These are phyloP conservation scores for Thalassiosira hispida DNA, from an alignment of 352 stramenopile species.

Conservation along the genomic window DNA sequence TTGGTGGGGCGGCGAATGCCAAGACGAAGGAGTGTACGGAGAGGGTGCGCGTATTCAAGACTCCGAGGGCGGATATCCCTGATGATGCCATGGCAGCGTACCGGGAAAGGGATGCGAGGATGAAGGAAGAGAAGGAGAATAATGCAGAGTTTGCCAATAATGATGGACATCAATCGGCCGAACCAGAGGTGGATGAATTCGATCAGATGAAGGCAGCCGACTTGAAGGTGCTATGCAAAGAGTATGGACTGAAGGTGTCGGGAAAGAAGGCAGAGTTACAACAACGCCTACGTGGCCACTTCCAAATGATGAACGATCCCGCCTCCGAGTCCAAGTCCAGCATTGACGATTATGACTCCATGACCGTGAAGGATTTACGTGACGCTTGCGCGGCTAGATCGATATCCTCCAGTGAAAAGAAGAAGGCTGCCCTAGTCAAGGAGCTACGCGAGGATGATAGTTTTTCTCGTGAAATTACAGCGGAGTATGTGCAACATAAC, in stretches of 20 bases:
- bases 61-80: slow-evolving; percentile 81
- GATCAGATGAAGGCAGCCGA: slow-evolving; percentile 82
- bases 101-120: slow-evolving; percentile 81
- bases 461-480: slow-evolving; percentile 41
- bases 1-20: slow-evolving; percentile 86
- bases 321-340: neutral
- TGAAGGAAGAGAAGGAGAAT: slow-evolving; percentile 65
- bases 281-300: slow-evolving; percentile 79
- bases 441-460: slow-evolving; percentile 69
- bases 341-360: slow-evolving; percentile 77
- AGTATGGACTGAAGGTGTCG: slow-evolving; percentile 80
- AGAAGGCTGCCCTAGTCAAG: slow-evolving; percentile 70
- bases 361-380: slow-evolving; percentile 78
- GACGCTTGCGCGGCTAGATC: slow-evolving; percentile 59
- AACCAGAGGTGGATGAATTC: slow-evolving; percentile 69
- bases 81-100: slow-evolving; percentile 81
- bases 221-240: slow-evolving; percentile 84
- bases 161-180: slow-evolving; percentile 2
- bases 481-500: slow-evolving; percentile 12
- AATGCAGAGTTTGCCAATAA: slow-evolving; percentile 17
- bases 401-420: slow-evolving; percentile 58
- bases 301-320: slow-evolving; percentile 43
- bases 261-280: slow-evolving; percentile 85
- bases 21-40: slow-evolving; percentile 83
- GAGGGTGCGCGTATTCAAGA: slow-evolving; percentile 79